Percentiles rank a stretch among this genome's conserved stretches.
phyloP scores from a whole-genome alignment of 2,329 filamentous ascomycete species.

The Meredithiella fracta region DNA sequence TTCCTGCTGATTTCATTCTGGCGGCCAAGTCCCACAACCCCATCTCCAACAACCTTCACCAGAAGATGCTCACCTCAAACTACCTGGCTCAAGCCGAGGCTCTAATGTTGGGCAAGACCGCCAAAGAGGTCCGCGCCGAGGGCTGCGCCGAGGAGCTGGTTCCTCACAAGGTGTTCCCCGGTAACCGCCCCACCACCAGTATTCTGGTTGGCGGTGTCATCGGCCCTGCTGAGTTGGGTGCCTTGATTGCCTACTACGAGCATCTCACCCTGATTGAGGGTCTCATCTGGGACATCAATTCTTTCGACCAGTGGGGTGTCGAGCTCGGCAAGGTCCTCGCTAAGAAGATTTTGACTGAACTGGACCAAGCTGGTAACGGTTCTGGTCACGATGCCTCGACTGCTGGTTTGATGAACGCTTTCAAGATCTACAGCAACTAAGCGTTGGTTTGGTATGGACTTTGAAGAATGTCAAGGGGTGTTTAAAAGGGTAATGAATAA shows the following conservation, averaged over 20 bases:
- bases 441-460: neutral
- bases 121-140: constrained; percentile 63
- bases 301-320: constrained; percentile 98
- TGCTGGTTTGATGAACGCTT: constrained; percentile 73
- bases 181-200: constrained; percentile 90
- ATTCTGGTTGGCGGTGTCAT: constrained; percentile 84
- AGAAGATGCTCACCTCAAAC: constrained; percentile 89
- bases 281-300: constrained; percentile 98
- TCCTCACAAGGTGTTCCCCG: constrained; percentile 98
- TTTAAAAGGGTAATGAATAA: neutral
- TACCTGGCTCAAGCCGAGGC: constrained; percentile 82
- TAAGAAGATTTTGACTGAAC: constrained; percentile 76
- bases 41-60: constrained; percentile 78
- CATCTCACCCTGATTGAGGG: constrained; percentile 96
- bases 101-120: constrained; percentile 78
- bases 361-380: constrained; percentile 60
- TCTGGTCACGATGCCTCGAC: constrained; percentile 73
- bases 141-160: constrained; percentile 58
- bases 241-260: constrained; percentile 97
- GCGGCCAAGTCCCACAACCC: constrained; percentile 96
- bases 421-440: constrained; percentile 58
- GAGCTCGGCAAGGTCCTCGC: constrained; percentile 93
- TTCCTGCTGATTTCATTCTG: constrained; percentile 94
- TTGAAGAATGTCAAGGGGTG: neutral
- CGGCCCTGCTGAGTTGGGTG: constrained; percentile 82